A percentile compares a stretch with the other conserved stretches of the same genome.
phyloP scores from a whole-genome alignment of 2,329 filamentous ascomycete species.

The Plenodomus biglobosus region DNA sequence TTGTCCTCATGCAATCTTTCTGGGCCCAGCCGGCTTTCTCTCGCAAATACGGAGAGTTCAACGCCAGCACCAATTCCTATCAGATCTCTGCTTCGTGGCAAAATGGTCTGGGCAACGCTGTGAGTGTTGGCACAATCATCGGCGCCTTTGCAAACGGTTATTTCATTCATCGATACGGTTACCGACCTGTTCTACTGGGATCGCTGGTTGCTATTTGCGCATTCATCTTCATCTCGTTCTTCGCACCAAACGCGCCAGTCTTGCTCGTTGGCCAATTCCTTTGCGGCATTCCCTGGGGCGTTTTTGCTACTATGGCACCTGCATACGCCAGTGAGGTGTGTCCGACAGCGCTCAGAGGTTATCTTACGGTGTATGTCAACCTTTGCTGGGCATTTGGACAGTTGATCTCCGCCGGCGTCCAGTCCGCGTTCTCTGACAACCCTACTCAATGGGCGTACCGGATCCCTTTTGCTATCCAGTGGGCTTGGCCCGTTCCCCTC shows the following conservation, averaged over 20 bases:
- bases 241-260: constrained; percentile 18
- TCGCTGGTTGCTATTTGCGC: too few relatives aligned
- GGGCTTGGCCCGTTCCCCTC: constrained; percentile 62
- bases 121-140: constrained; percentile 43
- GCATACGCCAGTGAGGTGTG: constrained; percentile 61
- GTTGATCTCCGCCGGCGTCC: constrained; percentile 68
- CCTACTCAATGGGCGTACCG: constrained; percentile 64
- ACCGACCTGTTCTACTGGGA: constrained; percentile 18
- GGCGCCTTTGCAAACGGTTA: constrained; percentile 39
- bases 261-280: constrained; percentile 22
- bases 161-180: constrained; percentile 43
- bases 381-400: constrained; percentile 53
- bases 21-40: constrained; percentile 53
- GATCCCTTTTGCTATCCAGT: constrained; percentile 67
- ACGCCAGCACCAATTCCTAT: constrained; percentile 33
- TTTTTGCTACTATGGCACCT: constrained; percentile 45
- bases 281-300: constrained; percentile 44
- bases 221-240: constrained; percentile 29
- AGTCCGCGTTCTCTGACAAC: constrained; percentile 63
- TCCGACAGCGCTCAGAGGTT: constrained; percentile 64
- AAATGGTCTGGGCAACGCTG: constrained; percentile 45
- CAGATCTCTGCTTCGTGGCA: constrained; percentile 48
- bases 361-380: constrained; percentile 55
- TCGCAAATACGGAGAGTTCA: constrained; percentile 39
- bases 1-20: constrained; percentile 76